phyloP scores from a whole-genome alignment of 805 yeast species.

The Kodamaea kakaduensis region DNA sequence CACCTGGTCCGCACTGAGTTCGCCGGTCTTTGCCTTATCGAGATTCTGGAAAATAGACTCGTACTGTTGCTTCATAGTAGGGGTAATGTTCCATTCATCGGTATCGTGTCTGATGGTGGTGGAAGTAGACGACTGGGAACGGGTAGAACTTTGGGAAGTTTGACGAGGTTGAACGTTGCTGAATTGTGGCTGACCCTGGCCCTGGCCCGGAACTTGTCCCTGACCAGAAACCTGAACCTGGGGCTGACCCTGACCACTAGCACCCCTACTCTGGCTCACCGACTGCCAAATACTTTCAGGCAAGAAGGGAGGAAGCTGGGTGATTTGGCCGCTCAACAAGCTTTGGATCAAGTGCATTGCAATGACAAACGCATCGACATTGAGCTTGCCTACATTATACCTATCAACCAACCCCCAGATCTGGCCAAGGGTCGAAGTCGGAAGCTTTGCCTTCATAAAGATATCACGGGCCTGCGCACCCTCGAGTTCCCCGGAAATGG shows the following conservation, averaged over 20 bases:
- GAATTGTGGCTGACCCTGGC: too few relatives aligned
- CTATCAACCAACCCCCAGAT: slow-evolving; percentile 89
- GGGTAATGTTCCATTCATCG: slow-evolving; percentile 64
- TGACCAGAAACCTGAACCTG: neutral
- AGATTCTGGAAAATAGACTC: slow-evolving; percentile 74
- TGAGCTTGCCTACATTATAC: slow-evolving; percentile 65
- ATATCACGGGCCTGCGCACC: slow-evolving; percentile 84
- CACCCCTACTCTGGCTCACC: too few relatives aligned
- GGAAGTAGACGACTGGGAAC: slow-evolving; percentile 35
- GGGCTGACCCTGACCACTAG: slow-evolving; percentile 2
- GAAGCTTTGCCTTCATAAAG: slow-evolving; percentile 82
- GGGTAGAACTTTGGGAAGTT: slow-evolving; percentile 27
- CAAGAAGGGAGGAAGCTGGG: slow-evolving; percentile 47
- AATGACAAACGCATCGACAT: slow-evolving; percentile 72
- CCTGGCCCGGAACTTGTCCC: slow-evolving; percentile 5
- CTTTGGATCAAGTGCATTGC: slow-evolving; percentile 96
- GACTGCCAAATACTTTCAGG: slow-evolving; percentile 41
- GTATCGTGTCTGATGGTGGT: slow-evolving; percentile 32
- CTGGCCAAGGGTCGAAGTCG: slow-evolving; percentile 71
- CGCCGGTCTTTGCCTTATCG: slow-evolving; percentile 62
- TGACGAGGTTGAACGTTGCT: too few relatives aligned
- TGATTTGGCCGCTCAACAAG: slow-evolving; percentile 59
- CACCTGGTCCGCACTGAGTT: slow-evolving; percentile 70
- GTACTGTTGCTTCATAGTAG: slow-evolving; percentile 70
- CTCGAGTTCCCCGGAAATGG: slow-evolving; percentile 52